Evolutionary conservation across 1,284 basidiomycete genomes (phyloP), one percentile per base, ranked within the genome.

Genomic region (Neolentinus lepideus): DNA sequence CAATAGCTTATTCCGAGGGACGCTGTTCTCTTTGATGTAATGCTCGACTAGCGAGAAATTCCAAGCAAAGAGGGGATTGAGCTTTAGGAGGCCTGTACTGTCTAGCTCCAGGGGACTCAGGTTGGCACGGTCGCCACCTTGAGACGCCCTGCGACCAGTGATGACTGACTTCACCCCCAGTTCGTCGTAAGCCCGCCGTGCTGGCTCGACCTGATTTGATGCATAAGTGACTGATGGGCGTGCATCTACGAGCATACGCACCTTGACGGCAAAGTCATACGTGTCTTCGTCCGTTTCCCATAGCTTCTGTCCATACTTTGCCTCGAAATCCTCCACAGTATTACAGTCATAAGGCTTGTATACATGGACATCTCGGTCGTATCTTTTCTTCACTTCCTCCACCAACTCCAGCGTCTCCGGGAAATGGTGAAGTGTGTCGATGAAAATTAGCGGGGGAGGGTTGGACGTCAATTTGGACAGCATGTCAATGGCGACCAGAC

Each of bases 341-440:
- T 76, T 72, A 59, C 89, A 92, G 4, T 79, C 87, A 10, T 83
- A 80, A 3, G 96, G 95, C 61, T 78, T 87, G 77, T 88, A 98
- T 10, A 90, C 80, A 69, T 90, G 80, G 43, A 98, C 76, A 1
- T 82, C 78, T 24, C 86, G 78, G 25, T 77, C 73, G 69, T 99
- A 99, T 61, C 79, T 84, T 63, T 79, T 72, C 64, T 88, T 85
- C 11, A 94, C 90, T 33, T 85, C 84, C 55, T 88, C 80, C 1
- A 95, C 89, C 46, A 99, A 83, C 60, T 88, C 84, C 62, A 96
- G 84, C 3, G 96, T 99, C 74, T 98, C 93, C 2, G 81, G 76
- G 71, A 99, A 98, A 75, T 99, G 97, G 70, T 98, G 95, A 10
- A 99, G 80, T 0, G 96, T 98, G 75, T 99, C 96, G 67, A 97